Evolutionary conservation across 1,139 yeast species (phyloP).

Genomic region (Magnusiomyces suaveolens): DNA sequence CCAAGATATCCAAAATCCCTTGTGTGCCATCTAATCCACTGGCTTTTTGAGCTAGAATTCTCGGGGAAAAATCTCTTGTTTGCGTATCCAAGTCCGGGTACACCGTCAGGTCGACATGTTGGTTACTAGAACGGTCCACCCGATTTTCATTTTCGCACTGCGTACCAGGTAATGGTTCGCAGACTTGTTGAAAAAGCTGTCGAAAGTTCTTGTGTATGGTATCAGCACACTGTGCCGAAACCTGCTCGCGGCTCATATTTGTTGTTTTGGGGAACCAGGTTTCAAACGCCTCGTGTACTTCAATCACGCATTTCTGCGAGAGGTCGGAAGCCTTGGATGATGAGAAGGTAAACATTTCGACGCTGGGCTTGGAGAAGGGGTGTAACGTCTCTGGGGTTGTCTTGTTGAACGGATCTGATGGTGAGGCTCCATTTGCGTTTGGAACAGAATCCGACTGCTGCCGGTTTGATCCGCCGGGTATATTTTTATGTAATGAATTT

Average conservation of each 20-base stretch:
- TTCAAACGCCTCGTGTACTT: not conserved
- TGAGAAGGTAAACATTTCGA: too few species aligned
- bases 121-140: not conserved
- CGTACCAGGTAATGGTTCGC: not conserved
- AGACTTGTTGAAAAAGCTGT: not conserved
- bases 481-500: too few species aligned
- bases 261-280: not conserved
- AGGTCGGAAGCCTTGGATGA: too few species aligned
- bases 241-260: not conserved
- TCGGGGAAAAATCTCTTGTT: not conserved
- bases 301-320: too few species aligned
- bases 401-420: too few species aligned
- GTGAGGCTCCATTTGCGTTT: too few species aligned
- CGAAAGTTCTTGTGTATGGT: not conserved
- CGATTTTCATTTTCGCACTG: not conserved
- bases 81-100: not conserved
- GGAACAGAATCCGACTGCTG: too few species aligned
- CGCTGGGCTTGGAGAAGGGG: too few species aligned
- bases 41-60: too few species aligned
- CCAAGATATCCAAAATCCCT: not conserved
- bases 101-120: too few species aligned
- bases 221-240: not conserved
- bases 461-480: too few species aligned
- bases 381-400: too few species aligned
- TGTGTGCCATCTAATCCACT: not conserved